Base-by-base conservation (phyloP, 768 basidiomycete genomes). In the Lentinula lateritia region DNA sequence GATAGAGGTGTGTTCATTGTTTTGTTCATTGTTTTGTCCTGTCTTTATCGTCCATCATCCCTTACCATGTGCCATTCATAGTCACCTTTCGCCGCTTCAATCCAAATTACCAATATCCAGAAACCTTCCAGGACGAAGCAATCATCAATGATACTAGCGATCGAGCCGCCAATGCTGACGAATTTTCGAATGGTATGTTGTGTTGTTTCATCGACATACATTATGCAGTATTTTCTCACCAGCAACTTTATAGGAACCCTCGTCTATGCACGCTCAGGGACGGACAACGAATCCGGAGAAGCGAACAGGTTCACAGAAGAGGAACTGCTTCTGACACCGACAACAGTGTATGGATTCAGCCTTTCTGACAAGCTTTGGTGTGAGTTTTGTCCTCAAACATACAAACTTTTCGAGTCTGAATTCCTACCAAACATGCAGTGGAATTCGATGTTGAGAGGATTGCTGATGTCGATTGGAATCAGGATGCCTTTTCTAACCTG, bases 271-370 rank as follows among this genome's bases (percentile, higher is more conserved):
- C 34, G 23, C 10, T 34, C 39, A 34, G 41, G 39, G 28, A 9
- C 16, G 1, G 32, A 43, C 23, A 15, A 58, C 52, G 54, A 35
- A 35, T 46, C 18, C 13, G 61, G 45, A 23, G 39, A 16, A 64
- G 74, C 65, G 2, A 69, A 71, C 5, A 76, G 82, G 35, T 66
- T 86, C 39, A 73, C 75, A 0, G 81, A 84, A 3, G 81, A 84
- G 20, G 80, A 85, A 41, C 72, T 87, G 16, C 72, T 87, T 34
- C 70, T 89, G 4, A 75, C 85, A 0, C 76, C 86, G 0, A 79
- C 83, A 0, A 74, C 83, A 41, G 80, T 87, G 2, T 83, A 83
- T 62, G 86, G 85, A 0, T 89, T 88, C 70, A 85, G 85, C 70
- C 70, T 88, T 50, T 64, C 71, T 6, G 84, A 84, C 62, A 87